Base-by-base conservation (phyloP, 768 basidiomycete species). In the Leccinellum luteum region DNA sequence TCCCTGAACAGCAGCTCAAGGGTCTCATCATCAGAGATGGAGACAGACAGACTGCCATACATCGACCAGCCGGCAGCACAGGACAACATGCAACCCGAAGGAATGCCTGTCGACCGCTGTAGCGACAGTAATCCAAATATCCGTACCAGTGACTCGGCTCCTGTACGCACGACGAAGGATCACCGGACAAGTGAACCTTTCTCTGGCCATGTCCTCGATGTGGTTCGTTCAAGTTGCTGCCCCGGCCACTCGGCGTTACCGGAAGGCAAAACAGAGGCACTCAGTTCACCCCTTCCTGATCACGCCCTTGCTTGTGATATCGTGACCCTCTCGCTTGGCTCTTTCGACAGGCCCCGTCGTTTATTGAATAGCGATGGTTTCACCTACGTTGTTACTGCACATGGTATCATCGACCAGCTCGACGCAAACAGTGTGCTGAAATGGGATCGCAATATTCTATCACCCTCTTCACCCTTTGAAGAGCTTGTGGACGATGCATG, bases 401-500 rank as follows among this genome's bases (percentile, higher is more conserved):
- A 74, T 31, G 75, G 80, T 2, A 62, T 64, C 17, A 61, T 80
- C 38, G 73, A 75, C 50, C 52, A 64, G 17, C 48, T 74, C 25
- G 19, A 13, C n/a, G 60, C 71, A 60, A 51, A 66, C 4, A 48
- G 41, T 41, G 13, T 52, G 25, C 56, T 70, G 8, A 65, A 67
- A 49, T 60, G 61, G 31, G 49, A 51, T 54, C 49, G 32, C 23
- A 51, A 52, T n/a, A 41, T 65, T 56, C 69, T 60, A 48, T 64
- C 61, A n/a, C 67, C 68, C 32, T 21, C 56, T 51, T 57, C 35
- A 28, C 66, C 63, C 13, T 57, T 58, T 1, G 66, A 69, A 58
- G 78, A 74, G 31, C 61, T 62, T 21, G 66, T 82, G 23, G 76
- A 81, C 30, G 81, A 80, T 57, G 75, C 76, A 6, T 81, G 79